Base-by-base conservation (phyloP, 768 basidiomycete genomes). In the Tephrocybe sp. region DNA sequence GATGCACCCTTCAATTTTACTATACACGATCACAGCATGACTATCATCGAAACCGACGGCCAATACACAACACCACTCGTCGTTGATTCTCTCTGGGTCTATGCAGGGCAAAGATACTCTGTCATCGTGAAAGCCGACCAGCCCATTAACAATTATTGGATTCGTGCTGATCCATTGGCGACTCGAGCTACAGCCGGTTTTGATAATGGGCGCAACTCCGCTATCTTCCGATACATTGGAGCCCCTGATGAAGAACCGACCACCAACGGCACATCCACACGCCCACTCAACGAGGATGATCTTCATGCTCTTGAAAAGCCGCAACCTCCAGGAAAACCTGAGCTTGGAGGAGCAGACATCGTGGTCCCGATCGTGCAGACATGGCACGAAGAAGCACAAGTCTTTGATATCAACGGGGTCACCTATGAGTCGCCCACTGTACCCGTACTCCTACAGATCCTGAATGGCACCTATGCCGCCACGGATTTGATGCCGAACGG, bases 11-110 rank as follows among this genome's bases (percentile, higher is more conserved):
- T 68, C 59, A 64, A 62, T 34, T 79, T 80, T 59, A 64, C 72
- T 3, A 73, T 80, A 23, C 73, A 78, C 55, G 67, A 68, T 15
- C 78, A 80, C 52, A 61, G 33, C 3, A 42, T 53, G 52, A 80
- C 75, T 2, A 67, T 83, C 51, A 81, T 84, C 37, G 81, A 83
- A 57, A 75, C 62, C 2, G 82, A 83, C 38, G 73, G 75, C 1
- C 65, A 61, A 33, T 74, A 74, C 56, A 70, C 70, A 0, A 30
- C 61, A 21, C 75, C 80, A 0, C 61, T 75, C 3, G 63, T 67
- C 3, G 79, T 77, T 3, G 75, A 78, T 44, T 69, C 63, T 11
- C 63, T 73, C 36, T 54, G 25, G 20, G 34, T 53, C 4, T 53
- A 43, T 11, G 30, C 46, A 10, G 52, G 52, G 15, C 52, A 53